Conservation (phyloP, 2,329 filamentous ascomycete species). For the Microdochium bolleyi region DNA sequence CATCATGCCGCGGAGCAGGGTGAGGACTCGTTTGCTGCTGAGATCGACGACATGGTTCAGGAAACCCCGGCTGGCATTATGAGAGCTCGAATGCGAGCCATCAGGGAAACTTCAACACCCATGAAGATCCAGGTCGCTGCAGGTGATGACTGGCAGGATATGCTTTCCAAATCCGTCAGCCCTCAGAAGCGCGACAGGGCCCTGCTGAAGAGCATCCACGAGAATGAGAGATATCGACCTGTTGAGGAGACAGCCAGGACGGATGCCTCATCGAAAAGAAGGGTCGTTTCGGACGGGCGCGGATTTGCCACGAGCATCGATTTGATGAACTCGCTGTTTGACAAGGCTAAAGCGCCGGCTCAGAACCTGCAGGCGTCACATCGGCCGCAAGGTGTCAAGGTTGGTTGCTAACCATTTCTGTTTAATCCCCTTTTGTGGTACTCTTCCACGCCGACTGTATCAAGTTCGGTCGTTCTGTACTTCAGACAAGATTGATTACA, state of each 20-base stretch:
- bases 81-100: constrained; percentile 55
- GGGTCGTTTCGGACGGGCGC: constrained; percentile 38
- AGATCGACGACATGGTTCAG: constrained; percentile 31
- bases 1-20: constrained; percentile 71
- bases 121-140: constrained; percentile 52
- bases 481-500: constrained; percentile 20
- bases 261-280: constrained; percentile 18
- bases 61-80: constrained; percentile 55
- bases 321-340: constrained; percentile 90
- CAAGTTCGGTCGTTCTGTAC: constrained; percentile 12
- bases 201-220: constrained; percentile 52
- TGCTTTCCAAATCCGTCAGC: constrained; percentile 88
- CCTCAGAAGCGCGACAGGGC: constrained; percentile 87
- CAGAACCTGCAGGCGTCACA: constrained; percentile 44
- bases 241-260: constrained; percentile 17
- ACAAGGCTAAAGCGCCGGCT: constrained; percentile 54
- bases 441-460: constrained; percentile 2
- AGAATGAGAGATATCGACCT: constrained; percentile 49
- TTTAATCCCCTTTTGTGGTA: constrained; percentile 5
- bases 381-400: constrained; percentile 65
- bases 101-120: constrained; percentile 52
- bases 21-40: constrained; percentile 46
- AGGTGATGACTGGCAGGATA: constrained; percentile 86
- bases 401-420: constrained; percentile 53
- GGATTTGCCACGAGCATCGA: constrained; percentile 87